Evolutionary conservation across 306 rosid species (phyloP).

Genomic region (Biancaea sappan): DNA sequence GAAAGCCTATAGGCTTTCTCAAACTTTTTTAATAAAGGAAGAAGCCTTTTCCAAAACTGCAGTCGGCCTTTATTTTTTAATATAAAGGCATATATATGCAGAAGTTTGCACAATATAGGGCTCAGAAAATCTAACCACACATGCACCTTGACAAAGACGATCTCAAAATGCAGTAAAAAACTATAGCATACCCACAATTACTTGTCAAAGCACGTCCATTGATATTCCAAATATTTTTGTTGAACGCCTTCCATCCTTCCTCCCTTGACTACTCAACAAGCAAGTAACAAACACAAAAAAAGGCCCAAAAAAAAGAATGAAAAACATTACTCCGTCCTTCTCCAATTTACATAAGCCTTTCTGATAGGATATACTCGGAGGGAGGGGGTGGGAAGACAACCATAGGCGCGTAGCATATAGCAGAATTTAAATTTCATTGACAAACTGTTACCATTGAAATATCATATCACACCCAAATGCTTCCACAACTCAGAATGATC

Average conservation of each 20-base stretch:
- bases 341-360: not conserved
- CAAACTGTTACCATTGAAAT: not conserved
- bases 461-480: constrained; percentile 7
- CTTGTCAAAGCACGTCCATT: not conserved
- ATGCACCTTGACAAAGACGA: not conserved
- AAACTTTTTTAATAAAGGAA: not conserved
- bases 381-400: not conserved
- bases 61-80: not conserved
- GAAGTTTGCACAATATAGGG: not conserved
- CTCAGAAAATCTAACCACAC: not conserved
- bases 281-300: constrained; percentile 25
- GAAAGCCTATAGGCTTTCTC: not conserved
- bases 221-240: not conserved
- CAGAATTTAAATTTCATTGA: not conserved
- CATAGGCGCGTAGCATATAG: not conserved
- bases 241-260: constrained; percentile 1
- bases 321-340: not conserved
- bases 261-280: constrained; percentile 11
- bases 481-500: not conserved
- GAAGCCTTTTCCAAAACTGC: constrained; percentile 16
- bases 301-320: not conserved
- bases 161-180: not conserved
- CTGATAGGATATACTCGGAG: not conserved
- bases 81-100: not conserved
- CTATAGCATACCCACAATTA: not conserved